Conservation (phyloP, 202 grass and related monocot genomes). For the Brachypodium distachyon region DNA sequence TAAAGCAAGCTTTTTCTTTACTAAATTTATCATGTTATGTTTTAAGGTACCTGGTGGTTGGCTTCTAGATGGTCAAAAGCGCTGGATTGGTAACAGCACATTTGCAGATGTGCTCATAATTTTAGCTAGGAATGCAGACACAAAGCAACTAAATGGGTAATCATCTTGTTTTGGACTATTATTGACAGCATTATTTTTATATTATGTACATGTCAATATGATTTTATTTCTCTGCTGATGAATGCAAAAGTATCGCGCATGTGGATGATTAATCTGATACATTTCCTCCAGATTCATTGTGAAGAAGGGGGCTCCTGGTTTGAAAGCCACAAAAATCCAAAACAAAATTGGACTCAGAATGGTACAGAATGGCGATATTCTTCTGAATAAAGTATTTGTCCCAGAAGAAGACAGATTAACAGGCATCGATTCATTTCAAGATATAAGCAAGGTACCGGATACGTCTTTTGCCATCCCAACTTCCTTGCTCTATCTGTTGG, state of each 20-base stretch:
- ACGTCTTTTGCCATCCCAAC: not conserved
- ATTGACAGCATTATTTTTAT: not conserved
- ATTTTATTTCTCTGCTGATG: not conserved
- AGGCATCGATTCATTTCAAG: constrained; percentile 86
- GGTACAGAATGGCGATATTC: constrained; percentile 96
- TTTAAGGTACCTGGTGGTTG: constrained; percentile 91
- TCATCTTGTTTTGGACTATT: not conserved
- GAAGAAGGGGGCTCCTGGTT: constrained; percentile 76
- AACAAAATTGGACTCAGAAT: constrained; percentile 99
- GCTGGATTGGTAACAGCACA: constrained; percentile 97
- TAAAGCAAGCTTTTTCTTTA: not conserved
- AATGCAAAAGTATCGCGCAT: not conserved
- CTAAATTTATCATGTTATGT: not conserved
- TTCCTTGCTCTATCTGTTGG: not conserved
- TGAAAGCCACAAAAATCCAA: constrained; percentile 84
- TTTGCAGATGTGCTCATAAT: constrained; percentile 87
- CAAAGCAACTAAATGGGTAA: constrained; percentile 95
- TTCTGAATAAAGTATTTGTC: constrained; percentile 89
- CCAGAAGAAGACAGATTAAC: constrained; percentile 84
- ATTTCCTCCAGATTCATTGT: constrained; percentile 78
- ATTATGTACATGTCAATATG: not conserved
- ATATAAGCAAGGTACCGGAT: constrained; percentile 78
- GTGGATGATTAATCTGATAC: constrained; percentile 3
- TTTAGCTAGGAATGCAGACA: constrained; percentile 84
- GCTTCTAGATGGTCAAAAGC: constrained; percentile 86